These are phyloP conservation scores for Mycena albidolilacea DNA, from an alignment of 768 basidiomycete species.

Conservation along the genomic window DNA sequence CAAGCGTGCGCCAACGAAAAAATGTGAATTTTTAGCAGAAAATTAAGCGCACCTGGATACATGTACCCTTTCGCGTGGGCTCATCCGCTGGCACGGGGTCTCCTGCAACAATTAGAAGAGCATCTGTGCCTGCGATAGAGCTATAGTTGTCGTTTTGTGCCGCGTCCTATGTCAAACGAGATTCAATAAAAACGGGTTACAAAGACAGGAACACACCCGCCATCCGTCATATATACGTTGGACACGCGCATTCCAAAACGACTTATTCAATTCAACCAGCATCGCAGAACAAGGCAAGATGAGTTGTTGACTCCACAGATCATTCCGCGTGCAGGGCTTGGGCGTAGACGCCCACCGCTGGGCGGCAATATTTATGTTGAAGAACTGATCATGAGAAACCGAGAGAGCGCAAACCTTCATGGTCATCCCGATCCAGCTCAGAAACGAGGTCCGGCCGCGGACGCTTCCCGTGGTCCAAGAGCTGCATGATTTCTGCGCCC, in stretches of 20 bases:
- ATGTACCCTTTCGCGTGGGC: conserved; percentile 90
- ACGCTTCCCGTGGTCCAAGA: conserved; percentile 90
- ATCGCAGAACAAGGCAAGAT: too few species aligned
- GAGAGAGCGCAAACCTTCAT: conserved; percentile 63
- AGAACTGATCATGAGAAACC: too few species aligned
- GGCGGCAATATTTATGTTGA: conserved; percentile 32
- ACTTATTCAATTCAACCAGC: too few species aligned
- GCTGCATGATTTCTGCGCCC: conserved; percentile 83
- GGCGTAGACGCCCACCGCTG: conserved; percentile 61
- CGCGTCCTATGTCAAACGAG: conserved; percentile 63
- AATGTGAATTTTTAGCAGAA: conserved; percentile 8
- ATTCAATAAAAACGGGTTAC: too few species aligned
- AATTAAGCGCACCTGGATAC: conserved; percentile 80
- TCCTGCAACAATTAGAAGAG: conserved; percentile 79
- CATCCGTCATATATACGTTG: too few species aligned
- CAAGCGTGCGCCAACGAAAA: conserved; percentile 25
- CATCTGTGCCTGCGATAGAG: conserved; percentile 77
- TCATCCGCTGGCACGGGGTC: conserved; percentile 90
- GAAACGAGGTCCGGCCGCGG: conserved; percentile 79
- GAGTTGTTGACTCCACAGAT: too few species aligned
- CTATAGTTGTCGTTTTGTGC: conserved; percentile 79
- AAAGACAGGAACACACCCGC: too few species aligned
- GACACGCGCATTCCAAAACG: too few species aligned
- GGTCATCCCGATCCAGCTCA: conserved; percentile 64
- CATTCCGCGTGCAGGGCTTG: conserved; percentile 69